A percentile compares a stretch with the other conserved stretches of the same genome.
Evolutionary conservation across 257 asterid species (phyloP).

Genomic region (Solanum sejunctum): DNA sequence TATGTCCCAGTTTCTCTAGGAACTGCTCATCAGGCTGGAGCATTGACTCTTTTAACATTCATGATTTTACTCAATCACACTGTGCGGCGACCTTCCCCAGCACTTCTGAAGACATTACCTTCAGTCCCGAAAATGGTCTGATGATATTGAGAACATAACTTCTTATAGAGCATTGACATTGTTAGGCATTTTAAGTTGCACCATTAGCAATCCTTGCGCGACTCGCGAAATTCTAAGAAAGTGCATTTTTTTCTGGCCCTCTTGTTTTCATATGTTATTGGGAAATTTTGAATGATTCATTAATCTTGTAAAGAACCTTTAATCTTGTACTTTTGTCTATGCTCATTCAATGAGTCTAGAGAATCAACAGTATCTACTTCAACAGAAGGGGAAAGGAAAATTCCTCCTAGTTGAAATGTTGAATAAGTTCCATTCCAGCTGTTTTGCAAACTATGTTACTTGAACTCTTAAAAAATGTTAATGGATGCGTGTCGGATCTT

Average conservation of each 20-base stretch:
- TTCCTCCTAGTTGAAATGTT: neutral
- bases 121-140: conserved; percentile 30
- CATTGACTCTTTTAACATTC: conserved; percentile 68
- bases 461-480: too few relatives aligned
- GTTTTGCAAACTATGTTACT: too few relatives aligned
- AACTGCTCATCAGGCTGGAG: conserved; percentile 94
- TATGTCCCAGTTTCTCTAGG: conserved; percentile 86
- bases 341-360: neutral
- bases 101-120: conserved; percentile 71
- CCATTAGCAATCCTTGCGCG: neutral
- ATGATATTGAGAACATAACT: neutral
- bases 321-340: neutral
- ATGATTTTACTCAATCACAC: conserved; percentile 89
- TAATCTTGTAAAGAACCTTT: neutral
- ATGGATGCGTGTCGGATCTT: too few relatives aligned
- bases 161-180: neutral
- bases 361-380: neutral
- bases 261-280: neutral
- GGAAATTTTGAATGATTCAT: neutral
- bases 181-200: neutral
- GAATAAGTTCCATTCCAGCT: neutral
- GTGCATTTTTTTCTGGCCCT: neutral
- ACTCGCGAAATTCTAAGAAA: neutral
- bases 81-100: conserved; percentile 62
- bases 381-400: neutral